A percentile compares a stretch with the other conserved stretches of the same genome.
Evolutionary conservation across 2,329 filamentous ascomycete genomes (phyloP).

Genomic region (Botrytis hyacinthi): DNA sequence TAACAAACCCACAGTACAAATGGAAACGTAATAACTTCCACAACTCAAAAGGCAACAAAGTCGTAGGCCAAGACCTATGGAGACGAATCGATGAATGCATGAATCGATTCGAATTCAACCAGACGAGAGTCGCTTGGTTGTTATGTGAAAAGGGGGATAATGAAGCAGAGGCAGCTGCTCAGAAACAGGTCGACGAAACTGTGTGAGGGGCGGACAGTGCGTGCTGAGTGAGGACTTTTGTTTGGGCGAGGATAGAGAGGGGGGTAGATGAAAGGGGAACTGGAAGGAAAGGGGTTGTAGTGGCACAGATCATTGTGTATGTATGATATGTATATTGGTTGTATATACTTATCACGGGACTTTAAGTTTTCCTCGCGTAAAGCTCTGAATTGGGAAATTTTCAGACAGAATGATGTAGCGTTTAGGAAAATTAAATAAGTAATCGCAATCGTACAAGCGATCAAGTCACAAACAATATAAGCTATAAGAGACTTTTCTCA

Average conservation of each 20-base stretch:
- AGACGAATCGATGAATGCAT: constrained; percentile 9
- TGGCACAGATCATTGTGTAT: background rate
- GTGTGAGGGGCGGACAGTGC: background rate
- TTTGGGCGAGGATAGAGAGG: background rate
- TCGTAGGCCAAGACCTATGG: constrained; percentile 13
- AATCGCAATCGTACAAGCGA: background rate
- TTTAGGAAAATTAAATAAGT: background rate
- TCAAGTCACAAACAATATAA: background rate
- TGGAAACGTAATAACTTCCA: constrained; percentile 20
- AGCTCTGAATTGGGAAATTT: background rate
- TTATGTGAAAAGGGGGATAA: constrained; percentile 16
- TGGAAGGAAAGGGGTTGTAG: background rate
- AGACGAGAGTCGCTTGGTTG: constrained; percentile 18
- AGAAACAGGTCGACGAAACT: background rate
- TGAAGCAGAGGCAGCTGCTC: constrained; percentile 6
- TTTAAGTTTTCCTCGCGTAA: background rate
- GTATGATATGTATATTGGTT: background rate
- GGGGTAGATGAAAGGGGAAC: background rate
- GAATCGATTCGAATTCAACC: constrained; percentile 5
- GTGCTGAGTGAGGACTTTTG: background rate
- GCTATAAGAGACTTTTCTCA: background rate
- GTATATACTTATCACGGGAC: background rate
- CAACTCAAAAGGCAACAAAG: constrained; percentile 14
- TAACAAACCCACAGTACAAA: constrained; percentile 18
- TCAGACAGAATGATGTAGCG: background rate